Conservation (phyloP, 169 alveolate species). For the Cryptosporidium muris region DNA sequence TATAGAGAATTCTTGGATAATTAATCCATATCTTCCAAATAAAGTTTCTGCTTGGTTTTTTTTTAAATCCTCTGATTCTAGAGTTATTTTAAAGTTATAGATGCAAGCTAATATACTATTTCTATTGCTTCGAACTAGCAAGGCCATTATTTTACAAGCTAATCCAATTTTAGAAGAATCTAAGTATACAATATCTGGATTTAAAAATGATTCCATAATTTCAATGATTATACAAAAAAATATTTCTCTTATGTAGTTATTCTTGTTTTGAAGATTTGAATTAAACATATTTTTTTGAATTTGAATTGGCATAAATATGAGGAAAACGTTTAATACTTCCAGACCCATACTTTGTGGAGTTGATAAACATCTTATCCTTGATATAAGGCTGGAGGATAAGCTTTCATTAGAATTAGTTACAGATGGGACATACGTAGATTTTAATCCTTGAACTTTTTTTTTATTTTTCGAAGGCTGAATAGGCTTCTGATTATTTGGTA, state of each 20-base stretch:
- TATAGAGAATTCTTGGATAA: constrained; percentile 11
- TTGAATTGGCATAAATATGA: not conserved
- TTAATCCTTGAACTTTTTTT: not conserved
- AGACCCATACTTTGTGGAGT: constrained; percentile 41
- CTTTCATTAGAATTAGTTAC: constrained; percentile 28
- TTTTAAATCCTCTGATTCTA: not conserved
- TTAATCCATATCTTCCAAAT: not conserved
- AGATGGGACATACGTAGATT: constrained; percentile 18
- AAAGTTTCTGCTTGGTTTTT: not conserved
- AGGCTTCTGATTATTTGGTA: too few species aligned
- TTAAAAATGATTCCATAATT: constrained; percentile 13
- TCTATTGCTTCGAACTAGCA: constrained; percentile 40
- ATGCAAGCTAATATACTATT: not conserved
- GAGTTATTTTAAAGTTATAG: not conserved
- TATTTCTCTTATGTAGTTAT: not conserved
- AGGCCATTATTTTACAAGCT: constrained; percentile 27
- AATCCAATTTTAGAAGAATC: constrained; percentile 54
- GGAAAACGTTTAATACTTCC: constrained; percentile 32
- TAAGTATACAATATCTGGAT: not conserved
- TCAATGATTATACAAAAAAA: constrained; percentile 1
- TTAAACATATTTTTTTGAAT: not conserved
- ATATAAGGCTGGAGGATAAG: constrained; percentile 18
- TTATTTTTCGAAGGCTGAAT: not conserved
- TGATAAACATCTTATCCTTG: constrained; percentile 23
- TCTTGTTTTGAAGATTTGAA: not conserved